Conservation (phyloP, 73 alveolate species). For the Paramecium sexaurelia region DNA sequence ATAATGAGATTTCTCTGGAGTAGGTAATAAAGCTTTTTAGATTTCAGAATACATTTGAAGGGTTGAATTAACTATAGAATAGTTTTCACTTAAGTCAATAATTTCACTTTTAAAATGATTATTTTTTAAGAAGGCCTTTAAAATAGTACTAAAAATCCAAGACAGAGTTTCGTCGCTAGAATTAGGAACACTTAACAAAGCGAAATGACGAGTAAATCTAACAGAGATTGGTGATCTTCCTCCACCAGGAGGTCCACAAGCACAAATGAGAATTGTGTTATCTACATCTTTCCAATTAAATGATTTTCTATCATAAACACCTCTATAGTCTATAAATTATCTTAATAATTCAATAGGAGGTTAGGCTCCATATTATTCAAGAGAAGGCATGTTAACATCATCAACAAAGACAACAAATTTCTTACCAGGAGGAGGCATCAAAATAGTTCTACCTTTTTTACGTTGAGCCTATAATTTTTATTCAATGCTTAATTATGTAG, state of each 20-base stretch:
- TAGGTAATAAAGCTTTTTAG: slow-evolving; percentile 76
- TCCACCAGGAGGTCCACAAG: slow-evolving; percentile 99
- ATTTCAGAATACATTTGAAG: slow-evolving; percentile 56
- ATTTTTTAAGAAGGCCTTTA: slow-evolving; percentile 83
- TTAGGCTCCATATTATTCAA: slow-evolving; percentile 96
- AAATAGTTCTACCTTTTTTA: slow-evolving; percentile 89
- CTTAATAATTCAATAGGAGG: slow-evolving; percentile 97
- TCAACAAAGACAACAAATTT: slow-evolving; percentile 91
- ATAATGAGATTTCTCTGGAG: slow-evolving; percentile 95
- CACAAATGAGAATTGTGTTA: slow-evolving; percentile 85
- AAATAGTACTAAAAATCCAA: slow-evolving; percentile 91
- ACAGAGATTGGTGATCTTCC: slow-evolving; percentile 94
- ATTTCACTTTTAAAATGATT: slow-evolving; percentile 80
- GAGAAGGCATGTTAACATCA: slow-evolving; percentile 97
- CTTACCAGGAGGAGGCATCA: slow-evolving; percentile 83
- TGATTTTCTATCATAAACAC: slow-evolving; percentile 92
- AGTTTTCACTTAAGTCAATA: slow-evolving; percentile 56
- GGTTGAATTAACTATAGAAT: slow-evolving; percentile 59
- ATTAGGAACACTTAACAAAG: slow-evolving; percentile 91
- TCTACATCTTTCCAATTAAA: slow-evolving; percentile 89
- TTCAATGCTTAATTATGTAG: slow-evolving; percentile 92
- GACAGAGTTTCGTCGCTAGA: slow-evolving; percentile 89
- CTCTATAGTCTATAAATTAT: slow-evolving; percentile 88
- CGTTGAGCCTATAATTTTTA: slow-evolving; percentile 68
- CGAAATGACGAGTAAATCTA: slow-evolving; percentile 94